phyloP scores from a whole-genome alignment of 768 basidiomycete species.

The Trametes gibbosa region DNA sequence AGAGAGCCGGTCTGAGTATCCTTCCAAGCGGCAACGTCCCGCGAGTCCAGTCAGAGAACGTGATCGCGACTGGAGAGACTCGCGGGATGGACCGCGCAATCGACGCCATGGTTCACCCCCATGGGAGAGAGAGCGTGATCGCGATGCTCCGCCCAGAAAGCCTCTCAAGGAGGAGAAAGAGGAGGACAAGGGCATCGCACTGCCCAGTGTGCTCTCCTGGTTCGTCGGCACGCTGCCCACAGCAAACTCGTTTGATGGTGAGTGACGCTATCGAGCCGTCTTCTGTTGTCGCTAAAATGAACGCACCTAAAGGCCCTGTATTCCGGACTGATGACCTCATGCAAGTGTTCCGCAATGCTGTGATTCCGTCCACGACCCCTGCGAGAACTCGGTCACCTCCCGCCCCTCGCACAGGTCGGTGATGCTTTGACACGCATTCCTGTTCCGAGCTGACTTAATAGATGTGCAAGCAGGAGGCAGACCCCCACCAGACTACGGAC shows the following conservation, averaged over 20 bases:
- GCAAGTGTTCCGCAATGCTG: slow-evolving; percentile 77
- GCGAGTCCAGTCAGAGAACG: slow-evolving; percentile 43
- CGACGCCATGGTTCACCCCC: slow-evolving; percentile 43
- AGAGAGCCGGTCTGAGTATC: slow-evolving; percentile 39
- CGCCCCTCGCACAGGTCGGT: slow-evolving; percentile 43
- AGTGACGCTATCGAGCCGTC: slow-evolving; percentile 24
- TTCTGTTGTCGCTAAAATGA: no score
- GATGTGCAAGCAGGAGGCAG: slow-evolving; percentile 48
- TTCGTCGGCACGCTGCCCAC: slow-evolving; percentile 81
- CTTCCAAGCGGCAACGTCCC: slow-evolving; percentile 45
- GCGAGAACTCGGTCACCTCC: slow-evolving; percentile 52
- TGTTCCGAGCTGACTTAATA: background rate
- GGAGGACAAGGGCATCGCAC: slow-evolving; percentile 43
- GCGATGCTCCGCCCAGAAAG: slow-evolving; percentile 38
- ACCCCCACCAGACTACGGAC: slow-evolving; percentile 84
- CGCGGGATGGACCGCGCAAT: slow-evolving; percentile 23
- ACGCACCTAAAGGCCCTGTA: slow-evolving; percentile 61
- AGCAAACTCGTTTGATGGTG: slow-evolving; percentile 80
- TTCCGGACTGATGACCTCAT: slow-evolving; percentile 91
- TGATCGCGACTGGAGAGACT: slow-evolving; percentile 46
- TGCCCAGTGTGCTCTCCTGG: slow-evolving; percentile 63
- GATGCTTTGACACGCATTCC: background rate
- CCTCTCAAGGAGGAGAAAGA: slow-evolving; percentile 37
- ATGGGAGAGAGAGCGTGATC: slow-evolving; percentile 47
- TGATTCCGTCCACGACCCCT: slow-evolving; percentile 60